Evolutionary conservation across 2,329 filamentous ascomycete genomes (phyloP).

Genomic region (Diplodia seriata): DNA sequence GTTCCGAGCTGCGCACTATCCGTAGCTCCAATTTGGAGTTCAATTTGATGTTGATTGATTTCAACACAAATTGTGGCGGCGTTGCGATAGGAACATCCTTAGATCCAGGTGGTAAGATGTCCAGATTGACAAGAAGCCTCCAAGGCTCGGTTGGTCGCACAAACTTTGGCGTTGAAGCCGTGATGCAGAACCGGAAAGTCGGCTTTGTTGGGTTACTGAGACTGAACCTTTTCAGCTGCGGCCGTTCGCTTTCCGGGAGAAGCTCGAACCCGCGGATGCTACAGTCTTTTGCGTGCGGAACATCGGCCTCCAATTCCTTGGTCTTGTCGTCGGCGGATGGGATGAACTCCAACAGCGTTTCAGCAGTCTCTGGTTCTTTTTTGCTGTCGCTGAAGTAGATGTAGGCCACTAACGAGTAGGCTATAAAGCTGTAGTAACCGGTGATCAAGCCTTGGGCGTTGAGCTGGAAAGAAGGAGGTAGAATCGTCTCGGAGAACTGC

Average conservation of each 20-base stretch:
- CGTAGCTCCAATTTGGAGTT: background rate
- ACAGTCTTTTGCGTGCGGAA: background rate
- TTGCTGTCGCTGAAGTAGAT: conserved; percentile 12
- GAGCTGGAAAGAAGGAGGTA: conserved; percentile 4
- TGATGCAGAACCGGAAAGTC: background rate
- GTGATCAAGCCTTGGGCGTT: conserved; percentile 6
- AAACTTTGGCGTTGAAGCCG: background rate
- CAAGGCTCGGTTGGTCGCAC: conserved; percentile 10
- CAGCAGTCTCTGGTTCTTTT: background rate
- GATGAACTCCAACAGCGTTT: conserved; percentile 1
- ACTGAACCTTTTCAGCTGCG: background rate
- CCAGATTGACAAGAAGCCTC: background rate
- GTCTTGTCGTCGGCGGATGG: background rate
- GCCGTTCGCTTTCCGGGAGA: conserved; percentile 6
- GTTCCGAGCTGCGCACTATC: background rate
- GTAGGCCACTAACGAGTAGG: conserved; percentile 1
- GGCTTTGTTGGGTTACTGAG: conserved; percentile 2
- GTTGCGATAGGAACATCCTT: background rate
- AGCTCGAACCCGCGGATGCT: background rate
- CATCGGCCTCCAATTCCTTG: background rate
- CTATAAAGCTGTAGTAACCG: conserved; percentile 6
- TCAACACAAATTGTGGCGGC: background rate
- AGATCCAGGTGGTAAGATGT: background rate
- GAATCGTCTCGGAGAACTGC: background rate
- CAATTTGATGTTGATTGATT: conserved; percentile 5